Percentiles rank a stretch among this genome's conserved stretches.
Conservation (phyloP, 352 stramenopile species). For the Phytophthora podocarpi region DNA sequence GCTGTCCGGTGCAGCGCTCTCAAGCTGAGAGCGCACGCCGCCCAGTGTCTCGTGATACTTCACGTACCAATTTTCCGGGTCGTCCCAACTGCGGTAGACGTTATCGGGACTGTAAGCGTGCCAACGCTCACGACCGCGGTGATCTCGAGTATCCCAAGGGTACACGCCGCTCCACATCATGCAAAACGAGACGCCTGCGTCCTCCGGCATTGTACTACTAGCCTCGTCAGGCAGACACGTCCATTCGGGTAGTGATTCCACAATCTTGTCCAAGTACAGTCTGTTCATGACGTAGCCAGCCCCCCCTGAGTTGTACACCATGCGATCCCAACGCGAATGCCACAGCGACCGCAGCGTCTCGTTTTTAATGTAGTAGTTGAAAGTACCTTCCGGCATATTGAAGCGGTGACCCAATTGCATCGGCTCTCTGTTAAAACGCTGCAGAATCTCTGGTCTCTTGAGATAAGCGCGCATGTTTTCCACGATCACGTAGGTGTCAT, state of each 20-base stretch:
- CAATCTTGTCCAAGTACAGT: constrained; percentile 67
- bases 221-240: constrained; percentile 61
- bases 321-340: constrained; percentile 47
- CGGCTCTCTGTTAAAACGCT: constrained; percentile 48
- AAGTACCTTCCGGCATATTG: constrained; percentile 51
- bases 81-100: constrained; percentile 40
- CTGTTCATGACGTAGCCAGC: constrained; percentile 77
- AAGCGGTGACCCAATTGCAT: constrained; percentile 84
- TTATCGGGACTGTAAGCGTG: constrained; percentile 58
- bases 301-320: constrained; percentile 81
- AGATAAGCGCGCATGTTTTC: constrained; percentile 75
- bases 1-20: constrained; percentile 61
- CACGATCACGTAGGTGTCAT: constrained; percentile 77
- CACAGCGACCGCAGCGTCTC: constrained; percentile 45
- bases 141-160: constrained; percentile 75
- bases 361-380: constrained; percentile 72
- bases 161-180: constrained; percentile 80
- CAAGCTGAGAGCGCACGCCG: constrained; percentile 44
- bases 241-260: constrained; percentile 45
- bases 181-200: constrained; percentile 76
- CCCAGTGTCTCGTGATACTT: constrained; percentile 67
- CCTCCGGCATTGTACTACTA: constrained; percentile 71
- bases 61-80: constrained; percentile 62
- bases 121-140: constrained; percentile 70
- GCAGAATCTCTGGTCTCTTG: constrained; percentile 60